Evolutionary conservation across 2,329 filamentous ascomycete genomes (phyloP).

Genomic region (Huntiella abstrusa): DNA sequence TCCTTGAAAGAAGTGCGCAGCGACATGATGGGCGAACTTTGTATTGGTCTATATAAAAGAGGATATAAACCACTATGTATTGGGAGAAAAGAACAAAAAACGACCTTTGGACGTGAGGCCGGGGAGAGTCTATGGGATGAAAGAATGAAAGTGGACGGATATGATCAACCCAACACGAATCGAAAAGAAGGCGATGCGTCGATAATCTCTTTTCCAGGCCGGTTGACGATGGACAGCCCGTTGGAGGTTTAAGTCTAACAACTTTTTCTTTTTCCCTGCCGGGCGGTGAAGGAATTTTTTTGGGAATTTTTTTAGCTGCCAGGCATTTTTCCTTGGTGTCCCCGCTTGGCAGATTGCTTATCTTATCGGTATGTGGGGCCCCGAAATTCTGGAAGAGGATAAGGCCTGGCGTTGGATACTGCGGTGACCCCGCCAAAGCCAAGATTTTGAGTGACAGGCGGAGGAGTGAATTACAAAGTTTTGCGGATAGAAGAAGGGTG

Average conservation of each 20-base stretch:
- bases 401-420: not conserved
- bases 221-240: not conserved
- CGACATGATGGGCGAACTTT: constrained; percentile 8
- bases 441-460: not conserved
- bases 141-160: not conserved
- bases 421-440: constrained; percentile 1
- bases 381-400: not conserved
- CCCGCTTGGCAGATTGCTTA: constrained; percentile 12
- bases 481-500: not conserved
- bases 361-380: constrained; percentile 13
- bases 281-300: constrained; percentile 4
- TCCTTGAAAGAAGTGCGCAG: constrained; percentile 44
- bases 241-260: not conserved
- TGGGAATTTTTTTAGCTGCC: constrained; percentile 2
- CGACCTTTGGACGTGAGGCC: too few species aligned
- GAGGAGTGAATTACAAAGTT: not conserved
- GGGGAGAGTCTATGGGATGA: not conserved
- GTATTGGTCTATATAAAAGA: too few species aligned
- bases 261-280: too few species aligned
- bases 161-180: not conserved
- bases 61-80: too few species aligned
- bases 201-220: too few species aligned
- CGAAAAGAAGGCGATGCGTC: not conserved
- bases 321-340: constrained; percentile 10
- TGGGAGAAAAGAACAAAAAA: too few species aligned